These are phyloP conservation scores for Fusarium sp. DNA, from an alignment of 2,329 filamentous ascomycete species.

Conservation along the genomic window DNA sequence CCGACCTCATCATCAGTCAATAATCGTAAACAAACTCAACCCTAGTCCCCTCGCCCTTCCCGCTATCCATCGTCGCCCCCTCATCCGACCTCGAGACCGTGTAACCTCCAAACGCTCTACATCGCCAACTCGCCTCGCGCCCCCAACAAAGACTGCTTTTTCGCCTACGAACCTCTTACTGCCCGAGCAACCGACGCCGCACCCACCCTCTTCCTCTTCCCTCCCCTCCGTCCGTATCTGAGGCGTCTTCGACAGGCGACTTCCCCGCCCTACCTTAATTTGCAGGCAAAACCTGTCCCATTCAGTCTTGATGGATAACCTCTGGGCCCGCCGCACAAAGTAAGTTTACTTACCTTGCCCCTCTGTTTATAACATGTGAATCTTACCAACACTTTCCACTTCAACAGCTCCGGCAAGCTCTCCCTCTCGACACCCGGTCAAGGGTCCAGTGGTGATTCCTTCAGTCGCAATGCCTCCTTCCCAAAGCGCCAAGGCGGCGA, in stretches of 20 bases:
- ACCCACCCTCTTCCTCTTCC: slow-evolving; percentile 11
- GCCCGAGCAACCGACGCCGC: slow-evolving; percentile 4
- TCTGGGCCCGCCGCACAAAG: slow-evolving; percentile 89
- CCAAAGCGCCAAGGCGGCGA: slow-evolving; percentile 82
- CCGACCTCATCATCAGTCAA: slow-evolving; percentile 1
- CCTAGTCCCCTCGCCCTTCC: slow-evolving; percentile 13
- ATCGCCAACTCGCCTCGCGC: slow-evolving; percentile 29
- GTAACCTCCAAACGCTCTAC: slow-evolving; percentile 23
- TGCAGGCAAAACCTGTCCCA: slow-evolving; percentile 38
- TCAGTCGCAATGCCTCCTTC: slow-evolving; percentile 71
- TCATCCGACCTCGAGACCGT: slow-evolving; percentile 35
- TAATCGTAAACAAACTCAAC: slow-evolving; percentile 10
- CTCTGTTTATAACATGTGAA: not conserved
- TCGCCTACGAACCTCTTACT: not conserved
- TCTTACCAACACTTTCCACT: slow-evolving; percentile 26
- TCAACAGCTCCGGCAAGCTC: slow-evolving; percentile 83
- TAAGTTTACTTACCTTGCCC: slow-evolving; percentile 57
- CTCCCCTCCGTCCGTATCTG: slow-evolving; percentile 14
- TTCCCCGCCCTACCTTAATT: slow-evolving; percentile 41
- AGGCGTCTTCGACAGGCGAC: slow-evolving; percentile 39
- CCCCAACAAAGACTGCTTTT: slow-evolving; percentile 1
- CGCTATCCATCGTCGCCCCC: slow-evolving; percentile 32
- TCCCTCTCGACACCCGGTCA: slow-evolving; percentile 82
- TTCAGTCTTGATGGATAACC: slow-evolving; percentile 68
- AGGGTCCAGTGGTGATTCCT: slow-evolving; percentile 64